Evolutionary conservation across 768 basidiomycete genomes (phyloP).

Genomic region (Rhizopogon vesiculosus): DNA sequence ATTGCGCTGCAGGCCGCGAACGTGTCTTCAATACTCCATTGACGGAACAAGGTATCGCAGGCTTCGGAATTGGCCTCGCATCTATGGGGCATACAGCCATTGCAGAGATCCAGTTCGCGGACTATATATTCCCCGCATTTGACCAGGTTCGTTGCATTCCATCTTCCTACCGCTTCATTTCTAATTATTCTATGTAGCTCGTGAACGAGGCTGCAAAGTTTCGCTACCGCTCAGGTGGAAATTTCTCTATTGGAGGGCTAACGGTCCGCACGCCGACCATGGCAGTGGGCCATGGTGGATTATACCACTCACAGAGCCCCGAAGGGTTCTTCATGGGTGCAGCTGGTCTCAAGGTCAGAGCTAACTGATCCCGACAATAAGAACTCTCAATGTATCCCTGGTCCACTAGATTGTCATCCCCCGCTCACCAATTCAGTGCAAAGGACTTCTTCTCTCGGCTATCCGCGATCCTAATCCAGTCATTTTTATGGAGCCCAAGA

Average conservation of each 20-base stretch:
- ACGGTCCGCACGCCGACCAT: conserved; percentile 86
- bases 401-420: conserved; percentile 70
- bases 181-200: conserved; percentile 41
- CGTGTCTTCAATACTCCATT: conserved; percentile 95
- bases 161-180: neutral
- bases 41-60: conserved; percentile 91
- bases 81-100: conserved; percentile 94
- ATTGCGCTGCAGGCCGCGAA: conserved; percentile 59
- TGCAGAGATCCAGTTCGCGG: conserved; percentile 88
- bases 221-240: conserved; percentile 84
- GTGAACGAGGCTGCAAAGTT: conserved; percentile 96
- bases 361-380: neutral
- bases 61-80: conserved; percentile 90
- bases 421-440: conserved; percentile 93
- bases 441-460: conserved; percentile 80
- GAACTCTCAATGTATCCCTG: neutral
- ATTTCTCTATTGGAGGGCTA: conserved; percentile 75
- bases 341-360: conserved; percentile 73
- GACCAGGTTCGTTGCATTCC: conserved; percentile 61
- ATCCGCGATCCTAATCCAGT: conserved; percentile 94
- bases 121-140: conserved; percentile 93
- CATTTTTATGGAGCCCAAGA: conserved; percentile 93
- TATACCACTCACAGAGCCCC: conserved; percentile 94
- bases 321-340: conserved; percentile 95
- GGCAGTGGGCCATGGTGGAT: conserved; percentile 88